Evolutionary conservation across 192 early-diverging fungal species (phyloP), one percentile per base, ranked within the genome.

Genomic region (Tieghemiomyces parasiticus): DNA sequence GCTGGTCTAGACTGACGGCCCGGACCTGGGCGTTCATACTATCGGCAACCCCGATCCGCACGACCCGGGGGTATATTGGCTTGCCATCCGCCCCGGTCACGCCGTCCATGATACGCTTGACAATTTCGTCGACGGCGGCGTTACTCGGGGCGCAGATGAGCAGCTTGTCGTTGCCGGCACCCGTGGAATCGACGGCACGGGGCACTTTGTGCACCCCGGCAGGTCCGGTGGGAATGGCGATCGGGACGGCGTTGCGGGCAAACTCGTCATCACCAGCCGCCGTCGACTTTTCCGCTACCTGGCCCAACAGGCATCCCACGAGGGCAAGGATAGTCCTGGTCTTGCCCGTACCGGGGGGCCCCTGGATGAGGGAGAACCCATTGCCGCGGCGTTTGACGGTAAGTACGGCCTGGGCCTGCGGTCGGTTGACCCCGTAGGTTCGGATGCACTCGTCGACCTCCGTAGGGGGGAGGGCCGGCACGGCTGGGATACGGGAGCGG

Each of bases 91-190:
- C 71, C 25, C 81, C 75, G 8, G 64, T 49, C 24, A 94, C 87
- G 28, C 93, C 95, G 1, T 70, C 60, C 67, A 81, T 87, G 14
- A 98, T 58, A 13, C 95, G 79, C 61, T 88, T 85, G 13, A 86
- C 88, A 65, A 98, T 90, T 71, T 98, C 95, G 61, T 98, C 95
- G 33, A 90, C 88, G 0, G 92, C 94, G 3, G 94, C 93, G 62
- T 98, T 98, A 60, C 84, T 88, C 4, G 95, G 95, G n/a, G 92
- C 93, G 60, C 93, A 95, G 9, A 92, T 81, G 4, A 98, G 72
- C 38, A 98, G 67, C 65, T 82, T 77, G 65, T 82, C 67, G 47
- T 6, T 14, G 13, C 38, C 9, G 9, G 38, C 38, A 19, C 9
- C 38, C 9, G 8, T 16, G 16, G 9, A 8, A 44, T 8, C 38